Evolutionary conservation across 31 red algal species (phyloP), one percentile per base, ranked within the genome.

Genomic region (Bonnemaisonia californica): DNA sequence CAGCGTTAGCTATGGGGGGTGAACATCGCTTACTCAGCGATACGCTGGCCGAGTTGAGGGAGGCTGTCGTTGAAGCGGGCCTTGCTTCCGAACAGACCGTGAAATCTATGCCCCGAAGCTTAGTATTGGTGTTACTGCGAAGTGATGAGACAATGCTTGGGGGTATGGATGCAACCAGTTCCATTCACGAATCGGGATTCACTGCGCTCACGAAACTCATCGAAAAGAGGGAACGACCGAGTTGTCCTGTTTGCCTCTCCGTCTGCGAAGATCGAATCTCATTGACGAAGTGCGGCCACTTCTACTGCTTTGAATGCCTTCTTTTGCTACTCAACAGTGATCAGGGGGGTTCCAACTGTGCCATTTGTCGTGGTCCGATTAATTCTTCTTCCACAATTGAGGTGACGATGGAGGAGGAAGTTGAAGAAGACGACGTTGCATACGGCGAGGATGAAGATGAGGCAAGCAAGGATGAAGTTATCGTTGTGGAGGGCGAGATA

Each of bases 141-240:
- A 24, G 29, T 2, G 69, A 90, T 42, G 82, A 82, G 38, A 57
- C 66, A 2, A 8, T 29, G 42, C 33, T 65, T 40, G 69, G 68
- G 11, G 64, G 77, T 3, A 29, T 56, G 26, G 36, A 58, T n/a
- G 40, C 65, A 0, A 28, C 45, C 26, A 55, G 47, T 29, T 66
- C 69, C 56, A 78, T 90, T 60, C 87, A 90, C 62, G 87, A 90
- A 28, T 77, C 87, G 1, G 87, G 87, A 21, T 90, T 90, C 47
- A 39, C 71, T 3, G 87, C 87, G 1, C 39, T 90, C 1, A 90
- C 70, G 29, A 90, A 90, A 61, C 78, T 90, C 29, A 90, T 90
- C 31, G 87, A 90, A 69, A 74, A 74, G 38, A 75, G 74, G 24
- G 88, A 64, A 48, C 74, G 72, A 21, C 88, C 88, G 8, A 65